A percentile compares a stretch with the other conserved stretches of the same genome.
phyloP scores from a whole-genome alignment of 805 yeast species.

The Wickerhamomyces mucosus region DNA sequence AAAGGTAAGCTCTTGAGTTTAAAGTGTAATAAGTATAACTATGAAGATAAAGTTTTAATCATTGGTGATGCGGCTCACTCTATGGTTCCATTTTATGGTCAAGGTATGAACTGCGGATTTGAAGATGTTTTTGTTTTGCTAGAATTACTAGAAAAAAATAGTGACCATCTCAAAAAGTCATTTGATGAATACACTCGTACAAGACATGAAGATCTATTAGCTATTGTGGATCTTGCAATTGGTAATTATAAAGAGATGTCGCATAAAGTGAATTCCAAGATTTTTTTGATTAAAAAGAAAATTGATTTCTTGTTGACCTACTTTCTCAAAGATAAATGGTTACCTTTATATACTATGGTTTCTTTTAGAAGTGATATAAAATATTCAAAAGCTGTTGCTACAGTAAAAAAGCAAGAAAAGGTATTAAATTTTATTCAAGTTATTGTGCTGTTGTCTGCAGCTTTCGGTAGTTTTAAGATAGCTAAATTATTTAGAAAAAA shows the following conservation, averaged over 20 bases:
- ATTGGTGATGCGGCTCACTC: conserved; percentile 94
- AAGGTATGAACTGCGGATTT: conserved; percentile 94
- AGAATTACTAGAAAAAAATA: conserved; percentile 21
- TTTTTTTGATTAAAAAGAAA: conserved; percentile 55
- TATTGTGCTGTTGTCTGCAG: conserved; percentile 6
- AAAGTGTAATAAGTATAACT: conserved; percentile 60
- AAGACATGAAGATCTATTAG: conserved; percentile 57
- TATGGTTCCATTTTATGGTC: conserved; percentile 98
- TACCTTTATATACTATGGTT: conserved; percentile 88
- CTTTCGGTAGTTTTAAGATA: conserved; percentile 1
- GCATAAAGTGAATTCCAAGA: conserved; percentile 54
- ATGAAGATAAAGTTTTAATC: conserved; percentile 49
- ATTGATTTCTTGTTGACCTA: conserved; percentile 59
- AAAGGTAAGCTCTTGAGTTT: conserved; percentile 73
- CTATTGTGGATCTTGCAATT: conserved; percentile 72
- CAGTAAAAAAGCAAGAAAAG: conserved; percentile 43
- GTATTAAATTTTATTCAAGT: conserved; percentile 29
- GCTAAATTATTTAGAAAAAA: background rate
- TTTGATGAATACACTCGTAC: conserved; percentile 10
- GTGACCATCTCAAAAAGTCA: conserved; percentile 1
- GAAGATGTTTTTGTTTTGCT: conserved; percentile 75
- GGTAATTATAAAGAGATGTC: conserved; percentile 85
- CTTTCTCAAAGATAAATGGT: conserved; percentile 53
- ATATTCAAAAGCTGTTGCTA: conserved; percentile 56
- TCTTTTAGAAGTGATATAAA: conserved; percentile 79